Evolutionary conservation across 495 filamentous ascomycete genomes (phyloP).

Genomic region (Articulospora tetracladia): DNA sequence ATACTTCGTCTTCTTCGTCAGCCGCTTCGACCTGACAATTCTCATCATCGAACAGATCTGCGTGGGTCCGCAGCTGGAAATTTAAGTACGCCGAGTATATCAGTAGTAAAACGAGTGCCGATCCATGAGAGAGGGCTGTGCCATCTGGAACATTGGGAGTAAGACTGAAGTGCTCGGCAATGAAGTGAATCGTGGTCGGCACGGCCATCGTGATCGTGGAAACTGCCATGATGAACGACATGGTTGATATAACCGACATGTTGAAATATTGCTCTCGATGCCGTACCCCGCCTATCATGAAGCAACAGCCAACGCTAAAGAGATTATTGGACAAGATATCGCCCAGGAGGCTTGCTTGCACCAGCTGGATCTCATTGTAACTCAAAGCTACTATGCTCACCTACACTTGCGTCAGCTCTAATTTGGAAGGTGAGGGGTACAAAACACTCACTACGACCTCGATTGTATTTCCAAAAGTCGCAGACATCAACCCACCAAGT

Average conservation of each 20-base stretch:
- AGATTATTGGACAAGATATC: constrained; percentile 31
- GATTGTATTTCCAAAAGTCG: constrained; percentile 95
- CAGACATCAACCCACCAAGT: constrained; percentile 62
- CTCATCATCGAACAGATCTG: constrained; percentile 6
- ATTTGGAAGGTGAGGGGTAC: not conserved
- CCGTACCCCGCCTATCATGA: not conserved
- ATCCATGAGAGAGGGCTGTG: constrained; percentile 7
- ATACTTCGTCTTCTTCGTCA: not conserved
- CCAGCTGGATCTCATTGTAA: constrained; percentile 24
- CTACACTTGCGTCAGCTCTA: not conserved
- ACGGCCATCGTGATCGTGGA: constrained; percentile 8
- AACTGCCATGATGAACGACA: constrained; percentile 14
- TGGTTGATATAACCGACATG: not conserved
- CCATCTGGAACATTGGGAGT: not conserved
- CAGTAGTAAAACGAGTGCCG: constrained; percentile 11
- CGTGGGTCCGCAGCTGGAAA: constrained; percentile 8
- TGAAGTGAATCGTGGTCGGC: constrained; percentile 8
- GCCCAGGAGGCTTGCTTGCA: constrained; percentile 28
- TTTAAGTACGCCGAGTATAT: constrained; percentile 9
- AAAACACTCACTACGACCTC: constrained; percentile 86
- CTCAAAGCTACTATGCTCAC: constrained; percentile 30
- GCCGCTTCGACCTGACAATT: not conserved
- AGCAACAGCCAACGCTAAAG: constrained; percentile 13
- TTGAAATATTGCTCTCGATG: not conserved
- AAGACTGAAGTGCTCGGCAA: not conserved